These are phyloP conservation scores for Ceratocystiopsis brevicomis DNA, from an alignment of 2,329 filamentous ascomycete species.

Conservation along the genomic window DNA sequence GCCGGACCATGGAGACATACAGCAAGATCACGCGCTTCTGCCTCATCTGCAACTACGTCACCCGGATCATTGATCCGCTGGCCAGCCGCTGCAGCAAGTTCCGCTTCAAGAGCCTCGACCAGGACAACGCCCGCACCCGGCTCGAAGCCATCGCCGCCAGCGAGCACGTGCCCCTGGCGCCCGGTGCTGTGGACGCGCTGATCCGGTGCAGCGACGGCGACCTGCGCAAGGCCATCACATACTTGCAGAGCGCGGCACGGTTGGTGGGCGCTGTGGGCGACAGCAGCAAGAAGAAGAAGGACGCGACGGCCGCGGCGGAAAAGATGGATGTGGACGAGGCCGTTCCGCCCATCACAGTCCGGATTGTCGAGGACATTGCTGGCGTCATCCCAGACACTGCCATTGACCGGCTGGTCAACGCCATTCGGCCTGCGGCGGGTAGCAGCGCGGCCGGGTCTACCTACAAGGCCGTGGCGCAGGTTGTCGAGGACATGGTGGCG, in stretches of 20 bases:
- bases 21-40: slow-evolving; percentile 93
- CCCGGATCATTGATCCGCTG: slow-evolving; percentile 89
- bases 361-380: slow-evolving; percentile 81
- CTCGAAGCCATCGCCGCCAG: slow-evolving; percentile 65
- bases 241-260: slow-evolving; percentile 80
- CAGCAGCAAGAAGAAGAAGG: not conserved
- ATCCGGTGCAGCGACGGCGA: slow-evolving; percentile 86
- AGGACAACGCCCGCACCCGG: slow-evolving; percentile 60
- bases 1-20: slow-evolving; percentile 97
- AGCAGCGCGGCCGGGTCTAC: slow-evolving; percentile 30
- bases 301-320: not conserved
- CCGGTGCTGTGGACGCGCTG: slow-evolving; percentile 64
- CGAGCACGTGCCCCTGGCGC: slow-evolving; percentile 58
- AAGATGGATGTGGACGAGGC: slow-evolving; percentile 31
- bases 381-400: slow-evolving; percentile 71
- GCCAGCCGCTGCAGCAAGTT: slow-evolving; percentile 93
- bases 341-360: slow-evolving; percentile 45
- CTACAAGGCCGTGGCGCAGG: slow-evolving; percentile 57
- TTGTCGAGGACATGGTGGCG: slow-evolving; percentile 78
- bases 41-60: slow-evolving; percentile 96
- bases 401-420: slow-evolving; percentile 49
- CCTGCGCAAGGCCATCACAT: slow-evolving; percentile 89
- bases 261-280: slow-evolving; percentile 50
- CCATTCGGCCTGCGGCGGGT: slow-evolving; percentile 46
- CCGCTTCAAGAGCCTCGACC: slow-evolving; percentile 87